Base-by-base conservation (phyloP, 129 eudicot species). In the Glebionis coronaria region DNA sequence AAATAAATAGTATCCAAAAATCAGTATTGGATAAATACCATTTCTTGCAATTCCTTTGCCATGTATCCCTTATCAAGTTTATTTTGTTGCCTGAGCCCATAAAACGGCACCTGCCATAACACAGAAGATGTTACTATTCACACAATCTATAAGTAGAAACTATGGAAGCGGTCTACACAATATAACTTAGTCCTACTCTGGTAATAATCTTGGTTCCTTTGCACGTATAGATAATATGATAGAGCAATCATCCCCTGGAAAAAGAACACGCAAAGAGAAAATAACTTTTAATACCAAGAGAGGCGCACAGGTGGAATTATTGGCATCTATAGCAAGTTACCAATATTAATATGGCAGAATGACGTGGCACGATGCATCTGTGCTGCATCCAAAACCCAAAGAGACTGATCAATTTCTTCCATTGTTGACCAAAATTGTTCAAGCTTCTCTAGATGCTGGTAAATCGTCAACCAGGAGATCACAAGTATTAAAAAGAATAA, bases 381-480 rank as follows among this genome's bases (percentile, higher is more conserved):
- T 69, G 78, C 71, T 10, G 88, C 80, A 40, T 81, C 82, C 70
- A 63, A 68, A 65, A 83, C 84, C 82, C 72, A 81, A 57, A 83
- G 87, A 70, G 80, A 71, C 44, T 58, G 78, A 74, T 86, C 97
- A 55, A 90, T 83, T 61, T 76, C 87, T 63, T 81, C 94, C 76
- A 86, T 51, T 4, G 78, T 70, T 61, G 82, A 72, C 97, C 97
- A 90, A 65, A 90, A 78, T 4, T 79, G 82, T 86, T 90, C 90
- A 76, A 90, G 86, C 75, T 78, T 83, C 67, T 86, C 86, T 58
- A 90, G 72, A 81, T 90, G 97, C 97, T 90, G 82, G 38, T 25
- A 77, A 62, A 56, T 64, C 31, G 35, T 20, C 29, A 73, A 64
- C 65, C 71, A 80, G 18, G 53, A 25, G 16, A 65, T 70, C n/a